Conservation (phyloP, 345 rosid genomes). For the Odontarrhena argentea region DNA sequence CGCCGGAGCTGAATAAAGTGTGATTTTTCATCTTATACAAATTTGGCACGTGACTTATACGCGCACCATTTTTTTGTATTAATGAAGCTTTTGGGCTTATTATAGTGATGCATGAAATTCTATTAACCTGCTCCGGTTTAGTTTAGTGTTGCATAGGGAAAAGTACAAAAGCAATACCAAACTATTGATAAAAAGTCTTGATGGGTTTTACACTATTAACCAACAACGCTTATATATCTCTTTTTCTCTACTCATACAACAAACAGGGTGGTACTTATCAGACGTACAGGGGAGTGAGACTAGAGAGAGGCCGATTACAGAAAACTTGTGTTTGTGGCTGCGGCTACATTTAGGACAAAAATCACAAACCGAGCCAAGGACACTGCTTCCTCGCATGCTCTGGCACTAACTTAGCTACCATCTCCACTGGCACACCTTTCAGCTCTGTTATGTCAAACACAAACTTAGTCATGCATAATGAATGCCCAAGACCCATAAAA, state of each 20-base stretch:
- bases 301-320: not conserved
- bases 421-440: constrained; percentile 74
- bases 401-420: constrained; percentile 71
- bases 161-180: not conserved
- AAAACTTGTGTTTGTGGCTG: constrained; percentile 2
- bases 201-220: constrained; percentile 29
- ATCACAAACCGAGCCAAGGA: constrained; percentile 69
- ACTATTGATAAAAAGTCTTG: not conserved
- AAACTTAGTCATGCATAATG: not conserved
- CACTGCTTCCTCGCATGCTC: constrained; percentile 90
- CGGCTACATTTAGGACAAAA: constrained; percentile 18
- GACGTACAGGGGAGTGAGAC: not conserved
- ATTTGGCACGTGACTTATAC: not conserved
- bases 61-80: not conserved
- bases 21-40: no score
- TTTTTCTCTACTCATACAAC: constrained; percentile 39
- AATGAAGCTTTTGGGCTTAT: no score
- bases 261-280: constrained; percentile 36
- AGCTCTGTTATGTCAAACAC: constrained; percentile 54
- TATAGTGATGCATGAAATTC: no score
- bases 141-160: not conserved
- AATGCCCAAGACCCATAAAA: not conserved
- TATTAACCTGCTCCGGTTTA: no score
- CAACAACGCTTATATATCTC: not conserved
- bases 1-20: not conserved